Conservation (phyloP, 2,329 filamentous ascomycete genomes). For the Fusarium incarnatum region DNA sequence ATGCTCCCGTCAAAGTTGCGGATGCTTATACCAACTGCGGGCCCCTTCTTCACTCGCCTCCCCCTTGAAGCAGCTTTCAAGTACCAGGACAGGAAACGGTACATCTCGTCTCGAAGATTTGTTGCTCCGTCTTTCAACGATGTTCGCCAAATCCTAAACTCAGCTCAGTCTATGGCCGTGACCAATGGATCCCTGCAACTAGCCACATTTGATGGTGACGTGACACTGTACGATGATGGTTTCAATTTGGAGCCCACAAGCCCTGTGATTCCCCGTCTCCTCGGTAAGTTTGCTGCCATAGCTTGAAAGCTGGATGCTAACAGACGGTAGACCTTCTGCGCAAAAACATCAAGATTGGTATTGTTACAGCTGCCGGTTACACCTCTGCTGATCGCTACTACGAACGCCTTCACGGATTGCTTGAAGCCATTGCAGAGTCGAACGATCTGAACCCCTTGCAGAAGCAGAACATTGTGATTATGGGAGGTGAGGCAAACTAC, state of each 20-base stretch:
- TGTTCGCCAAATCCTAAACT: constrained; percentile 91
- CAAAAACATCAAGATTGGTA: constrained; percentile 86
- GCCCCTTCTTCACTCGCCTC: constrained; percentile 92
- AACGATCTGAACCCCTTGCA: constrained; percentile 70
- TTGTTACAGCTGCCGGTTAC: constrained; percentile 97
- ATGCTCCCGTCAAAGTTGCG: constrained; percentile 88
- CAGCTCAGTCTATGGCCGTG: constrained; percentile 93
- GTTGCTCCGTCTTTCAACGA: constrained; percentile 98
- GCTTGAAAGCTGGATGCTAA: constrained; percentile 5
- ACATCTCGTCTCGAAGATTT: constrained; percentile 91
- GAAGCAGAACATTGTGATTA: constrained; percentile 85
- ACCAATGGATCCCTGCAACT: constrained; percentile 81
- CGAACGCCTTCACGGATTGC: constrained; percentile 83
- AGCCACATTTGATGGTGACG: constrained; percentile 96
- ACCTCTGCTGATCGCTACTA: constrained; percentile 89
- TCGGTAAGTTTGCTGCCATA: constrained; percentile 54
- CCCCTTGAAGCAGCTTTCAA: constrained; percentile 90
- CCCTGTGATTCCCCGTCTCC: constrained; percentile 76
- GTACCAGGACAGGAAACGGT: constrained; percentile 86
- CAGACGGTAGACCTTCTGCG: constrained; percentile 71
- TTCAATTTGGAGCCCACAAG: constrained; percentile 79
- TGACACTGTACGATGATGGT: constrained; percentile 94
- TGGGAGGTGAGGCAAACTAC: constrained; percentile 97
- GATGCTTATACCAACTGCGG: constrained; percentile 88
- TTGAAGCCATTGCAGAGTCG: constrained; percentile 78